These are phyloP conservation scores for Coemansia reversa DNA, from an alignment of 192 early-diverging fungal species.

Conservation along the genomic window DNA sequence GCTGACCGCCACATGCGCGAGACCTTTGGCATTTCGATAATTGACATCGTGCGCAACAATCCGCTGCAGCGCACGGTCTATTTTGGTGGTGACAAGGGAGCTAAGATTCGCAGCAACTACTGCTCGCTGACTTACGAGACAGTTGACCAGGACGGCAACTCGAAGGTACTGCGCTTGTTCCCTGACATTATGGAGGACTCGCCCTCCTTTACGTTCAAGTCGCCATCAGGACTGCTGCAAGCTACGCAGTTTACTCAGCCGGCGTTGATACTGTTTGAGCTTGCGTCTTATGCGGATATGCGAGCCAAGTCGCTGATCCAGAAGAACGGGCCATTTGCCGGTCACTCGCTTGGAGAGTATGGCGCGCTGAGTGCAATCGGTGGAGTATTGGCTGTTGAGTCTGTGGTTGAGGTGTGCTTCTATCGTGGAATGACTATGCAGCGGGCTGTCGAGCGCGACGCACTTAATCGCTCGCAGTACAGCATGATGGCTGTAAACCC, in stretches of 20 bases:
- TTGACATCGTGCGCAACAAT: conserved; percentile 56
- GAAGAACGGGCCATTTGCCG: conserved; percentile 83
- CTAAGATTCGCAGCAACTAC: conserved; percentile 57
- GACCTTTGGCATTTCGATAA: conserved; percentile 65
- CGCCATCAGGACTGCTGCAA: conserved; percentile 82
- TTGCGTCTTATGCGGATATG: conserved; percentile 89
- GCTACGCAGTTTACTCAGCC: conserved; percentile 97
- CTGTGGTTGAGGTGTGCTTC: conserved; percentile 89
- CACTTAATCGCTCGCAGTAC: conserved; percentile 85
- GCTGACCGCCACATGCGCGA: conserved; percentile 84
- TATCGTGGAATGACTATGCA: conserved; percentile 99
- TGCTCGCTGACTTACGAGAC: conserved; percentile 90
- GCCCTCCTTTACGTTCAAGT: conserved; percentile 80
- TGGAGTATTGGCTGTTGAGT: conserved; percentile 79
- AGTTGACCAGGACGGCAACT: conserved; percentile 68
- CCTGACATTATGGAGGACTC: conserved; percentile 82
- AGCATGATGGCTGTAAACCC: conserved; percentile 97
- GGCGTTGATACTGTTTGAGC: conserved; percentile 88
- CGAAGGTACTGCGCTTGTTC: conserved; percentile 83
- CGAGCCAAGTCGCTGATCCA: conserved; percentile 83
- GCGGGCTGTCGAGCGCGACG: conserved; percentile 85
- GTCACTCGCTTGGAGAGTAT: conserved; percentile 95
- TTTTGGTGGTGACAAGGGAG: conserved; percentile 54
- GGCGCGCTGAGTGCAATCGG: conserved; percentile 87
- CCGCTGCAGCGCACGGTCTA: conserved; percentile 57